Evolutionary conservation across 805 yeast species (phyloP), one percentile per base, ranked within the genome.

Genomic region (Phaffomyces opuntiae): DNA sequence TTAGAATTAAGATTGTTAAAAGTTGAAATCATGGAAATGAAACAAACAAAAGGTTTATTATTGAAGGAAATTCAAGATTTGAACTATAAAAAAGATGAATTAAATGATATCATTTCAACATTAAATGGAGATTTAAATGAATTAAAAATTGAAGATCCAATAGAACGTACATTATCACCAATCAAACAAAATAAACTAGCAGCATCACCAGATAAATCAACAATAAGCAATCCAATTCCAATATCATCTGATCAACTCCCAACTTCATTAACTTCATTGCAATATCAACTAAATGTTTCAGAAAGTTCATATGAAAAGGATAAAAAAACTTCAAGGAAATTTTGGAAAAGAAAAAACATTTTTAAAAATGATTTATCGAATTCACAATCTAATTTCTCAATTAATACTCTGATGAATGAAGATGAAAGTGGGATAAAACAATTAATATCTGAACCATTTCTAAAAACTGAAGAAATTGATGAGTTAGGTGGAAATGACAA

Each of bases 31-130:
- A 57, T 63, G 14, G 62, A 61, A 36, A 69, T 74, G 49, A 68
- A 70, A 34, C 58, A 68, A 2, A 64, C 69, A 1, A 78, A 74
- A 50, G 68, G 72, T 3, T 60, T 61, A 7, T 52, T 82, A 33
- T 47, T 66, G 19, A 67, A 65, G 38, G 88, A 83, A 36, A 69
- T 84, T 13, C 73, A 69, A 40, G 72, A 66, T 17, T 65, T 88
- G 50, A 70, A 65, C 29, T 49, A 54, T 0, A 73, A 74, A 40
- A 81, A 75, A 62, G 68, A 65, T 32, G 61, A 64, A 16, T 62
- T 87, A 43, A 65, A 63, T 40, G 49, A 53, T 16, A 87, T 81
- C 44, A 64, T 81, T 26, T 53, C 59, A 7, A 55, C 53, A 5
- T 53, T 75, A 37, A 47, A 55, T 17, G 49, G 47, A 16, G 53